Conservation (phyloP, 345 rosid species). For the Eucalyptus marginata region DNA sequence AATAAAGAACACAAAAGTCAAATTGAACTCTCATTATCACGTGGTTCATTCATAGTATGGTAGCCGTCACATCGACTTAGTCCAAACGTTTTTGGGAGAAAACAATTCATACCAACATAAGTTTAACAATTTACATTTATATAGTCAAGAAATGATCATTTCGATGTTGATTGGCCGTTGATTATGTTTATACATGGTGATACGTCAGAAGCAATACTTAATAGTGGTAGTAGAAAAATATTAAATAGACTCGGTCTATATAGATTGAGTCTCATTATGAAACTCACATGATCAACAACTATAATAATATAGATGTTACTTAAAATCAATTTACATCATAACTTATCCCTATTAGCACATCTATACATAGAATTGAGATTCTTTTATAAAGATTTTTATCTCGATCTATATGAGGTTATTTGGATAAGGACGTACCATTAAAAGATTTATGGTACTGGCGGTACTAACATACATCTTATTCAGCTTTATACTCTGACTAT, state of each 20-base stretch:
- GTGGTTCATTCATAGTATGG: not conserved
- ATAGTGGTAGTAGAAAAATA: not conserved
- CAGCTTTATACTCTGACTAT: not conserved
- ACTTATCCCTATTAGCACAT: not conserved
- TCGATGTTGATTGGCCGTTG: not conserved
- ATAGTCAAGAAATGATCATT: not conserved
- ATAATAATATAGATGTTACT: not conserved
- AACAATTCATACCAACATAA: not conserved
- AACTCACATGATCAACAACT: not conserved
- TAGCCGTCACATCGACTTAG: not conserved
- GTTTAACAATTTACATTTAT: not conserved
- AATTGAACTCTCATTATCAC: not conserved
- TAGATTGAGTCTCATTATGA: accelerated
- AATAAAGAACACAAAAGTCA: not conserved
- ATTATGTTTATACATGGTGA: not conserved
- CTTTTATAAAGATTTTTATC: not conserved
- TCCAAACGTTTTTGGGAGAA: not conserved
- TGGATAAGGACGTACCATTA: not conserved
- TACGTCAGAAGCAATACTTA: not conserved
- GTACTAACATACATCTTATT: not conserved
- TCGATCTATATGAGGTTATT: not conserved
- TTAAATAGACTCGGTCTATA: not conserved
- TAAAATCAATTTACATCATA: not conserved
- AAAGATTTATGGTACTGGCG: no score
- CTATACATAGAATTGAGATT: not conserved